These are phyloP conservation scores for Herpetomonas tarakana DNA, from an alignment of 208 protist species.

Conservation along the genomic window DNA sequence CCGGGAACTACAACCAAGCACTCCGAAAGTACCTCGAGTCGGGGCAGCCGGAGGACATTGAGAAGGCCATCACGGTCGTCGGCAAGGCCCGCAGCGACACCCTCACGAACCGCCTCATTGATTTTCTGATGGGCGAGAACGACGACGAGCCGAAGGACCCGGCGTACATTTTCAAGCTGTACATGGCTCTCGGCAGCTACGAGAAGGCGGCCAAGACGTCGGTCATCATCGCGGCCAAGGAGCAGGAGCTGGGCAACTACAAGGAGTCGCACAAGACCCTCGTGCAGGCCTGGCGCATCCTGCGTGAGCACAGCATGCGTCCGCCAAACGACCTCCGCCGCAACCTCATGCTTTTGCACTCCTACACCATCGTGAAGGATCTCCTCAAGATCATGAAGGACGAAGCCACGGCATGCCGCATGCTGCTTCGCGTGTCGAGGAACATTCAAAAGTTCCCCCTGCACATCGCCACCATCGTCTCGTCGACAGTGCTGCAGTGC, in stretches of 20 bases:
- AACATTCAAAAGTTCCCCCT: conserved; percentile 95
- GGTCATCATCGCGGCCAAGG: conserved; percentile 94
- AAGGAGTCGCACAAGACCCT: conserved; percentile 92
- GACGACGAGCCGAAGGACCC: conserved; percentile 96
- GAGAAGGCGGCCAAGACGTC: conserved; percentile 95
- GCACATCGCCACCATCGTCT: conserved; percentile 94
- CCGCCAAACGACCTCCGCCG: conserved; percentile 90
- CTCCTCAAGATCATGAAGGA: conserved; percentile 90
- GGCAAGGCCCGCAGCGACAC: conserved; percentile 90
- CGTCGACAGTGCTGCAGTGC: conserved; percentile 96
- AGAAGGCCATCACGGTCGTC: conserved; percentile 93
- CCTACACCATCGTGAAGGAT: conserved; percentile 96
- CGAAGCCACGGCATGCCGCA: conserved; percentile 88
- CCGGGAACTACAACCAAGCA: conserved; percentile 85
- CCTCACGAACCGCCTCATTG: conserved; percentile 94
- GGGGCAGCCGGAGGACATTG: conserved; percentile 82
- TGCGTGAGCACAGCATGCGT: conserved; percentile 81
- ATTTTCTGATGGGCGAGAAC: conserved; percentile 95
- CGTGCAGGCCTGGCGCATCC: conserved; percentile 91
- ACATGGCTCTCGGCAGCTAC: conserved; percentile 96
- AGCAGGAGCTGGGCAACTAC: conserved; percentile 95
- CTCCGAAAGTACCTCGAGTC: conserved; percentile 91
- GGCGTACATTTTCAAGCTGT: conserved; percentile 97
- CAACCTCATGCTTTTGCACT: conserved; percentile 95
- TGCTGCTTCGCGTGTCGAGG: conserved; percentile 95